Evolutionary conservation across 23 red algal species (phyloP).

Genomic region (Agarophyton chilense): DNA sequence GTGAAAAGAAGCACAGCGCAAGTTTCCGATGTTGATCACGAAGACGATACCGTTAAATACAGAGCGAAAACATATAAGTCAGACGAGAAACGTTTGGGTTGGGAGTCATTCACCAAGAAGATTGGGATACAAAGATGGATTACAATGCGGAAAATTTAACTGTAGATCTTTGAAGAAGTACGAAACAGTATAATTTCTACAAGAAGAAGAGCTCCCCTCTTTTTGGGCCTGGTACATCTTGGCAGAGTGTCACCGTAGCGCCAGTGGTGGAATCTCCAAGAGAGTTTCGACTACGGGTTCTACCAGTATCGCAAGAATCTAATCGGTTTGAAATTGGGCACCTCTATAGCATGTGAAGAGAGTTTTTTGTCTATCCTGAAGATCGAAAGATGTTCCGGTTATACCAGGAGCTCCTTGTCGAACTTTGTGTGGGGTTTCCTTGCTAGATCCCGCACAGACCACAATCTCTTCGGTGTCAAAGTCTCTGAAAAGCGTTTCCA

Average conservation of each 20-base stretch:
- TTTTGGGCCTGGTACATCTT: constrained; percentile 42
- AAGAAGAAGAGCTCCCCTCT: constrained; percentile 5
- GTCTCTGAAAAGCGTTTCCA: constrained; percentile 33
- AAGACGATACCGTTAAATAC: too few species aligned
- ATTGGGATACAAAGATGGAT: constrained; percentile 21
- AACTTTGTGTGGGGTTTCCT: neutral
- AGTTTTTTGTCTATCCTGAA: constrained; percentile 43
- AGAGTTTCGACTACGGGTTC: constrained; percentile 58
- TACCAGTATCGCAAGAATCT: constrained; percentile 31
- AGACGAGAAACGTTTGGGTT: neutral
- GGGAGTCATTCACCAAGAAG: constrained; percentile 1
- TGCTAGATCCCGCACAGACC: constrained; percentile 4
- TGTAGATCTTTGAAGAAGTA: constrained; percentile 4
- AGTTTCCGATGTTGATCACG: too few species aligned
- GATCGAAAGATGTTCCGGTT: neutral
- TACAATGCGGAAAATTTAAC: constrained; percentile 45
- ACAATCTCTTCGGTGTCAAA: constrained; percentile 45
- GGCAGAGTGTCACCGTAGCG: constrained; percentile 53
- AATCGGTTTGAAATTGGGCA: constrained; percentile 33
- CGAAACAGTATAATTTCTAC: constrained; percentile 23
- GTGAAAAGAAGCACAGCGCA: too few species aligned
- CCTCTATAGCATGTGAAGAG: constrained; percentile 45
- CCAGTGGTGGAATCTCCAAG: constrained; percentile 18
- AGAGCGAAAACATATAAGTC: too few species aligned
- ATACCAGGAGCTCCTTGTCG: constrained; percentile 26